Conservation (phyloP, 306 rosid species). For the Albizia julibrissin region DNA sequence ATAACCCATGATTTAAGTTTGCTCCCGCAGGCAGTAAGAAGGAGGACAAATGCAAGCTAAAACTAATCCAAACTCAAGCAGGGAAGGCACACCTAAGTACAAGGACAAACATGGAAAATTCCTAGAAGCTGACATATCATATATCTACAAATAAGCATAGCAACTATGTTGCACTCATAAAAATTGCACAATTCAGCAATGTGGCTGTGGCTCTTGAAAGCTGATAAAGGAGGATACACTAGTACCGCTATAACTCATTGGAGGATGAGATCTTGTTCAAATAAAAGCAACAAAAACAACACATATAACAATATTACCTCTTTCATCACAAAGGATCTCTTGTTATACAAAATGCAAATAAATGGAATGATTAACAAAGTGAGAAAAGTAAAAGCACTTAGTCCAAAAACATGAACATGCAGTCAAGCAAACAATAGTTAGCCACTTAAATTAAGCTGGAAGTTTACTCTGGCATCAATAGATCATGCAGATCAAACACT, state of each 20-base stretch:
- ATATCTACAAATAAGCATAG: constrained; percentile 3
- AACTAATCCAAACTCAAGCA: neutral
- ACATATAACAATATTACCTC: neutral
- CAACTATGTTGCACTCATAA: neutral
- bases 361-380: neutral
- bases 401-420: constrained; percentile 11
- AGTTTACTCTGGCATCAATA: constrained; percentile 15
- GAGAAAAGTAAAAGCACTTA: neutral
- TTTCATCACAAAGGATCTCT: neutral
- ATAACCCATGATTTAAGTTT: neutral
- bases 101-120: constrained; percentile 11
- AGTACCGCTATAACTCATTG: neutral
- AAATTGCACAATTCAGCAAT: neutral
- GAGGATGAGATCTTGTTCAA: constrained; percentile 13
- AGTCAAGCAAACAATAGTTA: constrained; percentile 3
- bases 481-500: neutral
- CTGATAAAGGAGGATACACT: neutral
- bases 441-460: constrained; percentile 22
- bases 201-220: neutral
- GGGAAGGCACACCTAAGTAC: neutral
- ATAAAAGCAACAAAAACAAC: neutral
- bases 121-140: neutral
- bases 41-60: constrained; percentile 14
- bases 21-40: neutral
- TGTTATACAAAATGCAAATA: neutral